phyloP scores from a whole-genome alignment of 495 filamentous ascomycete genomes.

The Neurospora sp. region DNA sequence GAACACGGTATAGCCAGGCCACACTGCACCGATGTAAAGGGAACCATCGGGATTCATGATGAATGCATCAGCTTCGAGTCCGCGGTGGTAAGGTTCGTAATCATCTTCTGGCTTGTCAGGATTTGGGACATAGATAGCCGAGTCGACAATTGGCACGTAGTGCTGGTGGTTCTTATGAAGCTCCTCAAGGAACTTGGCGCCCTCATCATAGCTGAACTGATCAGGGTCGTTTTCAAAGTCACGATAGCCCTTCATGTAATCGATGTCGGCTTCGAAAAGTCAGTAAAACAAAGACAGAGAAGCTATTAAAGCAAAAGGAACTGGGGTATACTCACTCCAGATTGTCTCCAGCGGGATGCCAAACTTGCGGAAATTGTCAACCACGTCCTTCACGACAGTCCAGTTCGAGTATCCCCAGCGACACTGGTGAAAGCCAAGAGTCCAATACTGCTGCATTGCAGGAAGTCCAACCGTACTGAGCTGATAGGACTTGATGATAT shows the following conservation, averaged over 20 bases:
- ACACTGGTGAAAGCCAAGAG: conserved; percentile 78
- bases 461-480: conserved; percentile 58
- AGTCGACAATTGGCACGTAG: conserved; percentile 78
- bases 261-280: conserved; percentile 61
- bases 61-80: conserved; percentile 55
- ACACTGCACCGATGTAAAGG: conserved; percentile 71
- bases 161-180: conserved; percentile 62
- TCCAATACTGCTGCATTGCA: conserved; percentile 84
- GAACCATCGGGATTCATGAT: conserved; percentile 58
- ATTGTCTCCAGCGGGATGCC: conserved; percentile 75
- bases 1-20: conserved; percentile 72
- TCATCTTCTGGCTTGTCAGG: conserved; percentile 61
- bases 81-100: conserved; percentile 59
- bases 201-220: conserved; percentile 53
- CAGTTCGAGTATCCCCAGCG: conserved; percentile 74
- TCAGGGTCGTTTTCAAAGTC: conserved; percentile 68
- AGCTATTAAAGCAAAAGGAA: not conserved
- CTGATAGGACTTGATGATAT: conserved; percentile 64
- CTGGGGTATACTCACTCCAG: conserved; percentile 39
- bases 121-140: conserved; percentile 69
- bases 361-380: conserved; percentile 61
- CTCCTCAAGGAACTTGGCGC: conserved; percentile 52
- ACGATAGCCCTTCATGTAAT: conserved; percentile 61
- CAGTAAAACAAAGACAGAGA: conserved; percentile 32
- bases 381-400: conserved; percentile 62